phyloP scores from a whole-genome alignment of 2,329 filamentous ascomycete genomes.

The Cladosporium oxysporum region DNA sequence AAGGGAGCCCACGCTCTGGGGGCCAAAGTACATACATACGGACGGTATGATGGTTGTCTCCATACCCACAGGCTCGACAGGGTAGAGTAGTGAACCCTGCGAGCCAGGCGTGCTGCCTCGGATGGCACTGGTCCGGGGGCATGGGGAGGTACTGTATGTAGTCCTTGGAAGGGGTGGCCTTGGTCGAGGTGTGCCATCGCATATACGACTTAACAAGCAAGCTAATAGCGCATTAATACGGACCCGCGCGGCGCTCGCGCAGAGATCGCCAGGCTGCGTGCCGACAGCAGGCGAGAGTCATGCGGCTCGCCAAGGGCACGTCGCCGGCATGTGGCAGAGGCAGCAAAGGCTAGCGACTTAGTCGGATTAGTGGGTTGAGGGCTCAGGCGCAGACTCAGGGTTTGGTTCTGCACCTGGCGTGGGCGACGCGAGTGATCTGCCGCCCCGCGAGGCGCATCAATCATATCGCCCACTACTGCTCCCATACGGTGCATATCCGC shows the following conservation, averaged over 20 bases:
- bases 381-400: not conserved
- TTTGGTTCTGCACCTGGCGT: not conserved
- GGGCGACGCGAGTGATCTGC: conserved; percentile 1
- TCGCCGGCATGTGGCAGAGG: not conserved
- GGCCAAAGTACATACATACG: not conserved
- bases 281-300: not conserved
- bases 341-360: not conserved
- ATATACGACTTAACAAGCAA: not conserved
- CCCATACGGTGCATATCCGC: not conserved
- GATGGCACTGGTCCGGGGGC: not conserved
- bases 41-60: too few relatives aligned
- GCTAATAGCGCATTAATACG: not conserved
- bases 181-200: not conserved
- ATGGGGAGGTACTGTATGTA: too few relatives aligned
- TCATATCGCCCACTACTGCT: not conserved
- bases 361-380: not conserved
- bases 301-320: conserved; percentile 5
- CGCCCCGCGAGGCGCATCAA: conserved; percentile 2
- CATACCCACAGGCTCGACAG: too few relatives aligned
- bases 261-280: conserved; percentile 2
- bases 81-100: too few relatives aligned
- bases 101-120: not conserved
- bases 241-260: not conserved
- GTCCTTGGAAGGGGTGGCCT: too few relatives aligned
- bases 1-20: not conserved